Conservation (phyloP, 176 grass and related monocot genomes). For the Tillandsia fasciculata region DNA sequence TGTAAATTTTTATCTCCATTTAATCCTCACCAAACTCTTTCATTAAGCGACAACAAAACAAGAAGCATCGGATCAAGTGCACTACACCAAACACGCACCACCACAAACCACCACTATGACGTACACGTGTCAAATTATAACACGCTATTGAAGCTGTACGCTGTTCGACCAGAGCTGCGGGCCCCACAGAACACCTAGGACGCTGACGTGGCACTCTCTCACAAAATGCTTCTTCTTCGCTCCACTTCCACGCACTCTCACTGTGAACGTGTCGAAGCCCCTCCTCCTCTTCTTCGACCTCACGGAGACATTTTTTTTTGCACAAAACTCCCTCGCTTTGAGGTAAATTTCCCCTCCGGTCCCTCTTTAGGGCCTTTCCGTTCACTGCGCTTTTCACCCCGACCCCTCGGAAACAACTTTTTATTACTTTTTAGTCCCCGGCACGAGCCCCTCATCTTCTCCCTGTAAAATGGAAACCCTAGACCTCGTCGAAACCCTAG, state of each 20-base stretch:
- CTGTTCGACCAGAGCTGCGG: too few species aligned
- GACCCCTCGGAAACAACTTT: neutral
- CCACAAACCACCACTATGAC: too few species aligned
- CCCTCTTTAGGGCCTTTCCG: neutral
- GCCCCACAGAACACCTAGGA: too few species aligned
- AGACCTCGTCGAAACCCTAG: neutral
- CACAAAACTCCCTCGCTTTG: neutral
- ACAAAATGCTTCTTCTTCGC: neutral
- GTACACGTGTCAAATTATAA: too few species aligned
- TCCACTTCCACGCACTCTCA: neutral
- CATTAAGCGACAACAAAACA: too few species aligned
- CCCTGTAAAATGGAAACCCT: constrained; percentile 7
- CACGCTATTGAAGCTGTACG: too few species aligned
- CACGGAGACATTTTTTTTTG: neutral
- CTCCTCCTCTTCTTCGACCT: neutral
- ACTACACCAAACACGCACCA: too few species aligned
- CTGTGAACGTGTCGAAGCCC: neutral
- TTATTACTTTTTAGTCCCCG: neutral
- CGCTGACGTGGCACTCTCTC: too few species aligned
- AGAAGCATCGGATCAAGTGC: too few species aligned
- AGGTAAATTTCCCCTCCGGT: neutral
- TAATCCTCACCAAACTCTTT: too few species aligned
- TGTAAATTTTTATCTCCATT: too few species aligned
- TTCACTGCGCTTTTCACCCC: neutral
- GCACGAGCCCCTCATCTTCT: neutral